Base-by-base conservation (phyloP, 768 basidiomycete genomes). In the Phanerochaete carnosa region DNA sequence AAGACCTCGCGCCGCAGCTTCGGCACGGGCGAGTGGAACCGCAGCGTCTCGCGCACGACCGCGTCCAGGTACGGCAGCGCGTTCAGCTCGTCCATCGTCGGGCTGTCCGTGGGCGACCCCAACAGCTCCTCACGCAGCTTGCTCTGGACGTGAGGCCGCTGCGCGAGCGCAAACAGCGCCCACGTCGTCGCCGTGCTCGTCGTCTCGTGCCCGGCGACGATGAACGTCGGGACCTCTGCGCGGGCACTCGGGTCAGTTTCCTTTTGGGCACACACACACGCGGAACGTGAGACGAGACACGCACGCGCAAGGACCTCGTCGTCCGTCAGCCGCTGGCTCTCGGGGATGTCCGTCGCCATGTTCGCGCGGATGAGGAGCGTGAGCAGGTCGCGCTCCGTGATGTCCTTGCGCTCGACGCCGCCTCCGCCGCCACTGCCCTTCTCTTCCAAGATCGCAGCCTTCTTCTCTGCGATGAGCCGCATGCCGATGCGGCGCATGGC, bases 221-320 rank as follows among this genome's bases (percentile, higher is more conserved):
- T 58, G 55, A 70, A 69, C 61, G 66, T 70, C n/a, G n/a, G n/a
- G n/a, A n/a, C n/a, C n/a, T n/a, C n/a, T 47, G 28, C 19, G 13
- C 1, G 2, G 5, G 15, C n/a, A 3, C 46, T 13, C 28, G 3
- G 28, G 19, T 47, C 12, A 13, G 12, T 22, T n/a, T n/a, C 59
- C 22, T 47, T 2, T 49, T 45, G 22, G 26, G 37, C 22, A 43
- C n/a, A n/a, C n/a, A n/a, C n/a, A n/a, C 23, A 25, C 3, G 25
- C 4, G 13, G n/a, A n/a, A n/a, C n/a, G n/a, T 79, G 82, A 8
- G 76, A 75, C 2, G n/a, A n/a, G n/a, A n/a, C n/a, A n/a, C n/a
- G n/a, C n/a, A n/a, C n/a, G n/a, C n/a, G n/a, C n/a, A n/a, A 87
- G 60, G 16, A 90, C 84, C 60, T 90, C 88, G 29, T 78, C 78